Evolutionary conservation across 176 grass and related monocot genomes (phyloP), one percentile per base, ranked within the genome.

Genomic region (Phoenix dactylifera): DNA sequence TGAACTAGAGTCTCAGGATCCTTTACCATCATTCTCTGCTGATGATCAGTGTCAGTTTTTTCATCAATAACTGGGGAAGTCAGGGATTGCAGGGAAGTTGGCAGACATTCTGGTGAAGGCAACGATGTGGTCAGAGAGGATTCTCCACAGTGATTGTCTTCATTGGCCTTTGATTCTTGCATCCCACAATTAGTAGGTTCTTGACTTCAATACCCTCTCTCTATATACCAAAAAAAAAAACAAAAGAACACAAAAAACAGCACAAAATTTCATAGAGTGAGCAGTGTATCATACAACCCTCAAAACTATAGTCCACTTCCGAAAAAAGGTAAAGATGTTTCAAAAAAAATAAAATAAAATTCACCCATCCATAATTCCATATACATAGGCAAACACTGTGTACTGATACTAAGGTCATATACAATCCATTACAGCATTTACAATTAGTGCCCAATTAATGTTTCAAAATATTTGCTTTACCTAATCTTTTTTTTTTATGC

Each of bases 61-160:
- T 74, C 66, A 57, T 72, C 57, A 14, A 51, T 65, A 73, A 30
- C 66, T 71, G 62, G 29, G 14, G 75, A 59, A 52, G 57, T 24
- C 19, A 54, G 58, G 78, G 63, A 52, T 52, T 68, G 51, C 62
- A 57, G 16, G 22, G 50, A 69, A 85, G 57, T 76, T 78, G 76
- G 51, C 55, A 69, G 32, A 26, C 52, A 79, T 79, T 77, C 63
- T 63, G 60, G 29, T 48, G 68, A 64, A 14, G 77, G 66, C 20
- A 60, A 52, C n/a, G 52, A 20, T 57, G 25, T 3, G 67, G 57
- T 61, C 63, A 57, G 19, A 64, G 57, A 80, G 3, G 22, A 50
- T 49, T 54, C 53, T n/a, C 6, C 49, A 19, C 17, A 63, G 24
- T 55, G 32, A 50, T 60, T 35, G 48, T 69, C 59, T 80, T 86